phyloP scores from a whole-genome alignment of 1,284 basidiomycete species.

The Neolentinus lepideus region DNA sequence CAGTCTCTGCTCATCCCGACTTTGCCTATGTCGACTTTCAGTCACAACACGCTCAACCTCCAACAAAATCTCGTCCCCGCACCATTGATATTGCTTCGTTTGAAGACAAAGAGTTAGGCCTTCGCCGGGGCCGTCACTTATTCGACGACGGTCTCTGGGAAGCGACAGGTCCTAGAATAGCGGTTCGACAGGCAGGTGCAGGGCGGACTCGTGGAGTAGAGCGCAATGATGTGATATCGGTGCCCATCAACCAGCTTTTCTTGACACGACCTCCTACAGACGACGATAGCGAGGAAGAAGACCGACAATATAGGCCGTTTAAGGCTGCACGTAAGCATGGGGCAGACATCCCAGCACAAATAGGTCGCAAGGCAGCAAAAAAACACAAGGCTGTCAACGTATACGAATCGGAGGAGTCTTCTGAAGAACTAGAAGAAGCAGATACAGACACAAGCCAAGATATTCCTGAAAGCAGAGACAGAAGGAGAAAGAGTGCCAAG shows the following conservation, averaged over 20 bases:
- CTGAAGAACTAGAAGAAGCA: not conserved
- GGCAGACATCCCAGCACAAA: not conserved
- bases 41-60: not conserved
- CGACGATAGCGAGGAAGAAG: not conserved
- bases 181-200: not conserved
- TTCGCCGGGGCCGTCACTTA: not conserved
- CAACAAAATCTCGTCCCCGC: not conserved
- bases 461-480: not conserved
- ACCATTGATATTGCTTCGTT: not conserved
- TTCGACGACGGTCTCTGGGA: not conserved
- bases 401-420: not conserved
- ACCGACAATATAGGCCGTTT: not conserved
- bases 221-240: not conserved
- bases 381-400: not conserved
- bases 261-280: not conserved
- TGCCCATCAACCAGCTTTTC: not conserved
- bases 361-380: not conserved
- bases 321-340: not conserved
- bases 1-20: not conserved
- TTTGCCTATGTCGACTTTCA: not conserved
- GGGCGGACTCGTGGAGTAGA: not conserved
- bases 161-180: not conserved
- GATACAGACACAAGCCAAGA: not conserved
- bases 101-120: not conserved
- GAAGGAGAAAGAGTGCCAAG: not conserved